A percentile compares a stretch with the other conserved stretches of the same genome.
Conservation (phyloP, 768 basidiomycete genomes). For the Hypholoma fasciculare region DNA sequence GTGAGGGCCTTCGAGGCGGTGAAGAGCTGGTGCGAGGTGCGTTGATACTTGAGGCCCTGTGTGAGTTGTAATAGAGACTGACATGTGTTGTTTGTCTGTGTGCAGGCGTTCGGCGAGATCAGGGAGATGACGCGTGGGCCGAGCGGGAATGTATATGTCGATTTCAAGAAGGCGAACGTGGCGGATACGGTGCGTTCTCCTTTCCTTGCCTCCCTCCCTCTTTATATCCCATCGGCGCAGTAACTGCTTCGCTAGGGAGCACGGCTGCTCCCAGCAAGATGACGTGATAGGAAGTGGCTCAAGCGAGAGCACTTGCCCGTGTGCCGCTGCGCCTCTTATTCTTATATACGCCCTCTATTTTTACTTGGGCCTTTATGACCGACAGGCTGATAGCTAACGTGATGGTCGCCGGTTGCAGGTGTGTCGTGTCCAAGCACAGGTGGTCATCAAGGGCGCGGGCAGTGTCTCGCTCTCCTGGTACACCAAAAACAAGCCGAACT, state of each 20-base stretch:
- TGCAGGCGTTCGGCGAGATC: slow-evolving; percentile 32
- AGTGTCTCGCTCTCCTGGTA: slow-evolving; percentile 38
- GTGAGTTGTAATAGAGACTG: not conserved
- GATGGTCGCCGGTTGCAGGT: slow-evolving; percentile 22
- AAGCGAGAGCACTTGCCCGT: too few species aligned
- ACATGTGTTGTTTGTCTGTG: not conserved
- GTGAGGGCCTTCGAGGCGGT: slow-evolving; percentile 28
- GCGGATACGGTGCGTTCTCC: slow-evolving; percentile 34
- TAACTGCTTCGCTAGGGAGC: not conserved
- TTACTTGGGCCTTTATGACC: too few species aligned
- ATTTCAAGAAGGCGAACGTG: slow-evolving; percentile 37
- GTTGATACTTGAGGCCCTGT: slow-evolving; percentile 3
- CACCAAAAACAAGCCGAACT: slow-evolving; percentile 21
- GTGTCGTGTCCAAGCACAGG: slow-evolving; percentile 38
- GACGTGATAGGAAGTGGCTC: not conserved
- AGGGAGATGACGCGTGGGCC: slow-evolving; percentile 24
- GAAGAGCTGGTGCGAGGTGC: slow-evolving; percentile 33
- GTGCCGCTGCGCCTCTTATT: too few species aligned
- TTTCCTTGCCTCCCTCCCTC: not conserved
- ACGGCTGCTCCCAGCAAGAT: not conserved
- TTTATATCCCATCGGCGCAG: not conserved
- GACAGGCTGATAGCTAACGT: not conserved
- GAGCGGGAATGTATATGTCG: slow-evolving; percentile 31
- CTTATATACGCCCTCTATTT: too few species aligned
- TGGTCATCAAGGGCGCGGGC: slow-evolving; percentile 39